phyloP scores from a whole-genome alignment of 352 stramenopile species.

The Globisporangium cylindrosporum region DNA sequence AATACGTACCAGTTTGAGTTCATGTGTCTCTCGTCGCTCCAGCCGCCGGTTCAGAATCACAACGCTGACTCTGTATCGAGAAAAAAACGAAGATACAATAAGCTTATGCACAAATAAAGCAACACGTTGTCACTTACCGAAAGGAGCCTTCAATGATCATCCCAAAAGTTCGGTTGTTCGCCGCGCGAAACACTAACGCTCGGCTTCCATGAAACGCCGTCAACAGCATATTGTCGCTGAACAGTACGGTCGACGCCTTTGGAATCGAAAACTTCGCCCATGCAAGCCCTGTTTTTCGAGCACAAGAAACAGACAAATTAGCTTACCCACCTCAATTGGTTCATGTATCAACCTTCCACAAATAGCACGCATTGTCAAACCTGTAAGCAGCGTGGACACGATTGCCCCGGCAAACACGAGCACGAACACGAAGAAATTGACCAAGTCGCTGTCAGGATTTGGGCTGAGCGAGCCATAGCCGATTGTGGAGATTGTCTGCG shows the following conservation, averaged over 20 bases:
- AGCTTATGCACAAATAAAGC: neutral
- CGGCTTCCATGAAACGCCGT: constrained; percentile 49
- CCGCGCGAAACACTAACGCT: constrained; percentile 56
- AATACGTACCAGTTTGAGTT: constrained; percentile 35
- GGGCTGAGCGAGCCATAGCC: constrained; percentile 48
- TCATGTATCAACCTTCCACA: neutral
- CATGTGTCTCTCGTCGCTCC: constrained; percentile 45
- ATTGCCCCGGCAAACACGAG: constrained; percentile 39
- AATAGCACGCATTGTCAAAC: constrained; percentile 11
- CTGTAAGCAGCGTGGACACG: constrained; percentile 50
- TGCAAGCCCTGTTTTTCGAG: constrained; percentile 31
- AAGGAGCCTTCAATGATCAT: constrained; percentile 58
- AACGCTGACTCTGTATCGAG: constrained; percentile 36
- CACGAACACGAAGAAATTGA: constrained; percentile 66
- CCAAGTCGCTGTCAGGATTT: constrained; percentile 36
- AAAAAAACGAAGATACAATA: neutral
- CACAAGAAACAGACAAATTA: neutral
- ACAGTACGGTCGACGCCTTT: constrained; percentile 43
- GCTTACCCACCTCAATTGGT: neutral
- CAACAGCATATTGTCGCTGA: constrained; percentile 47
- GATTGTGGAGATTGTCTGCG: constrained; percentile 60
- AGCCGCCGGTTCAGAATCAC: constrained; percentile 46
- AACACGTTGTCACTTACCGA: constrained; percentile 25
- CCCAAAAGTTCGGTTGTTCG: constrained; percentile 52
- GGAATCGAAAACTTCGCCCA: constrained; percentile 71